A percentile compares a stretch with the other conserved stretches of the same genome.
These are phyloP conservation scores for Escovopsis sp. DNA, from an alignment of 2,329 filamentous ascomycete species.

Conservation along the genomic window DNA sequence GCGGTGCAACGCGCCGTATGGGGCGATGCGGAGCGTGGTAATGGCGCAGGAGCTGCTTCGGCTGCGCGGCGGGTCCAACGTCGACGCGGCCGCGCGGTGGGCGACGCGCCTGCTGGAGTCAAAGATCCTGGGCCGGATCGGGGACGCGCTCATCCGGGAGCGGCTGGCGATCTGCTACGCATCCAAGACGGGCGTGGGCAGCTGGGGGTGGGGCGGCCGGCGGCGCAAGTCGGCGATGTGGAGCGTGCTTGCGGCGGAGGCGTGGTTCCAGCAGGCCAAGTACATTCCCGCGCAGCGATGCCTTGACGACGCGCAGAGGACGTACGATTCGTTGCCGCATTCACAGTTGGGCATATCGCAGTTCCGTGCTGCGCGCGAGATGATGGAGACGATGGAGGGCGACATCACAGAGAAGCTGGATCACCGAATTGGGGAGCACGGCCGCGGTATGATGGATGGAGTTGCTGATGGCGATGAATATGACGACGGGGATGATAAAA, in stretches of 20 bases:
- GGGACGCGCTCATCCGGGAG: constrained; percentile 73
- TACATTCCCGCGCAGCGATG: constrained; percentile 64
- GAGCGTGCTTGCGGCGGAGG: constrained; percentile 68
- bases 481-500: constrained; percentile 9
- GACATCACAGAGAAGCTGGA: constrained; percentile 32
- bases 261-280: constrained; percentile 67
- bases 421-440: constrained; percentile 5
- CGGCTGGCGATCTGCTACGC: constrained; percentile 73
- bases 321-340: constrained; percentile 35
- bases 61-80: constrained; percentile 60
- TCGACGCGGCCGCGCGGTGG: constrained; percentile 82
- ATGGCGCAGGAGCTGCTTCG: constrained; percentile 71
- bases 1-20: constrained; percentile 63
- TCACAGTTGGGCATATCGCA: constrained; percentile 32
- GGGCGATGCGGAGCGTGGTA: constrained; percentile 61
- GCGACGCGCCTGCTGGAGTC: constrained; percentile 66
- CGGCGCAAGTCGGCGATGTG: constrained; percentile 79
- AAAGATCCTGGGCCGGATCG: constrained; percentile 56
- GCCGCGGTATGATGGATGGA: too few species aligned
- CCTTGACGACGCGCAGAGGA: constrained; percentile 50
- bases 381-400: constrained; percentile 35
- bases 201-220: constrained; percentile 53
- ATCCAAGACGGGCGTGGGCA: constrained; percentile 52
- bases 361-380: constrained; percentile 35
- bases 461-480: too few species aligned